Evolutionary conservation across 345 rosid species (phyloP).

Genomic region (Carallia brachiata): DNA sequence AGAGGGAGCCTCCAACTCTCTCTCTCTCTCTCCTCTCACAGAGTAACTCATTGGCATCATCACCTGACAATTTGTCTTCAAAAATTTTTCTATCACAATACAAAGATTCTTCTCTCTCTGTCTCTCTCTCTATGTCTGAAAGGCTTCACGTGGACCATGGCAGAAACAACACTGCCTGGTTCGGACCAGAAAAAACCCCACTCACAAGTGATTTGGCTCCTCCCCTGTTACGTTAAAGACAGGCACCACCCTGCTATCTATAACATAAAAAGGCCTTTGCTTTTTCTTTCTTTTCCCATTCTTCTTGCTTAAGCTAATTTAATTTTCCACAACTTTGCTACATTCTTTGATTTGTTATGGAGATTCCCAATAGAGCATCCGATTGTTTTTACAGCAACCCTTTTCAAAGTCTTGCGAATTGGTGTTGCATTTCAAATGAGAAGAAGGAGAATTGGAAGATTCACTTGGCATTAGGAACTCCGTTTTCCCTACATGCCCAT

Average conservation of each 20-base stretch:
- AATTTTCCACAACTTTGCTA: not conserved
- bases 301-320: not conserved
- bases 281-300: not conserved
- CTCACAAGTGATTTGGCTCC: slow-evolving; percentile 18
- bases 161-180: slow-evolving; percentile 23
- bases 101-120: slow-evolving; percentile 39
- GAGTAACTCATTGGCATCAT: slow-evolving; percentile 20
- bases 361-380: slow-evolving; percentile 1
- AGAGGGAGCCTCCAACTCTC: not conserved
- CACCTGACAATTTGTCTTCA: slow-evolving; percentile 23
- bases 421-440: slow-evolving; percentile 17
- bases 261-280: not conserved
- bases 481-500: not conserved
- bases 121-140: slow-evolving; percentile 20
- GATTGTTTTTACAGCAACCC: slow-evolving; percentile 7
- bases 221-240: slow-evolving; percentile 32
- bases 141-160: slow-evolving; percentile 44
- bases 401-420: slow-evolving; percentile 17
- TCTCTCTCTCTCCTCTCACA: slow-evolving; percentile 9
- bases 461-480: not conserved
- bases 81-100: slow-evolving; percentile 24
- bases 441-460: slow-evolving; percentile 32
- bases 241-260: not conserved
- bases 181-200: slow-evolving; percentile 39
- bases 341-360: slow-evolving; percentile 6